Percentiles rank a stretch among this genome's conserved stretches.
Conservation (phyloP, 805 yeast species). For the Candida anglica region DNA sequence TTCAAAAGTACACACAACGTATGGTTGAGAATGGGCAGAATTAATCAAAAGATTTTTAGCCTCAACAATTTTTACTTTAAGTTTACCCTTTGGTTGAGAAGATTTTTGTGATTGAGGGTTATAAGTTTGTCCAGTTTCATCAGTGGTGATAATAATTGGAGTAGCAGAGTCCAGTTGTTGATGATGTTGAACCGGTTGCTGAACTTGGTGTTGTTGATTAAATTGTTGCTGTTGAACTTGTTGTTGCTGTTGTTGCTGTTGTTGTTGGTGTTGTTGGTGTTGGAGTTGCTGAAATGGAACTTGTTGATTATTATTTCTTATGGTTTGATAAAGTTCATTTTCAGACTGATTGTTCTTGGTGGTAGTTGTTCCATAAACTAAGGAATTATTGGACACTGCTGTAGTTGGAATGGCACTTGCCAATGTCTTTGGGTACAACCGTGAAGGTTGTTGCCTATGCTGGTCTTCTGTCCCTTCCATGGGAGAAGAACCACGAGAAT, state of each 20-base stretch:
- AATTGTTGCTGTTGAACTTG: constrained; percentile 3
- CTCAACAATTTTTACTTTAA: constrained; percentile 75
- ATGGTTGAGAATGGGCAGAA: constrained; percentile 62
- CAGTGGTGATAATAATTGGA: constrained; percentile 38
- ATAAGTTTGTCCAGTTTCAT: constrained; percentile 34
- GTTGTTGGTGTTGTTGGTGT: constrained; percentile 7
- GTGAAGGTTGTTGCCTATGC: neutral
- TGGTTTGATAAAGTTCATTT: constrained; percentile 3
- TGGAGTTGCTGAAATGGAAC: constrained; percentile 10
- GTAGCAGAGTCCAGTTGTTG: constrained; percentile 1
- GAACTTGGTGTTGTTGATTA: constrained; percentile 3
- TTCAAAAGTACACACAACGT: constrained; percentile 89
- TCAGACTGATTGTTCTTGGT: constrained; percentile 14
- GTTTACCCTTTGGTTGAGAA: constrained; percentile 69
- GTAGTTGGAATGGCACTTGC: constrained; percentile 56
- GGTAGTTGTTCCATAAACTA: constrained; percentile 65
- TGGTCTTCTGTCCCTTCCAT: constrained; percentile 3
- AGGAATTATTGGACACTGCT: constrained; percentile 57
- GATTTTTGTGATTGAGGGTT: constrained; percentile 20
- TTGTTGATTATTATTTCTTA: constrained; percentile 1
- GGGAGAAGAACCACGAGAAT: constrained; percentile 1
- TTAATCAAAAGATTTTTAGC: constrained; percentile 66
- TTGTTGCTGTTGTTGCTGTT: constrained; percentile 7
- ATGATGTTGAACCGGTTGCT: constrained; percentile 7
- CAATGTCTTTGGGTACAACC: constrained; percentile 34